Conservation (phyloP, 495 filamentous ascomycete genomes). For the Bryoglossum gracile region DNA sequence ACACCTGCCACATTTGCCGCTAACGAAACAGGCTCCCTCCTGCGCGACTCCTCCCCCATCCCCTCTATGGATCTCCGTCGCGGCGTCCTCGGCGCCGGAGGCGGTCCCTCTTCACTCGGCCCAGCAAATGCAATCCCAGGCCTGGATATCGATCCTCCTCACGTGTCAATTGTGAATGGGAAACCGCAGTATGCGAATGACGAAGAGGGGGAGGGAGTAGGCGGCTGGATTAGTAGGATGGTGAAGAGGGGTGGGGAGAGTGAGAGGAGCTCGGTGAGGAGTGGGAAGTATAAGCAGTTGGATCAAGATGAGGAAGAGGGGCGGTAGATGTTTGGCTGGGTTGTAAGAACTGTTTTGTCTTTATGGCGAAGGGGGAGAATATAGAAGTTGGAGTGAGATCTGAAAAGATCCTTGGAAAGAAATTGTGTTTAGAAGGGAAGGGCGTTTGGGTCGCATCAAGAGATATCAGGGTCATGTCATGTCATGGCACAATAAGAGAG, state of each 20-base stretch:
- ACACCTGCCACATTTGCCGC: slow-evolving; percentile 59
- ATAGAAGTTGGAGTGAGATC: neutral
- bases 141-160: slow-evolving; percentile 65
- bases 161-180: slow-evolving; percentile 38
- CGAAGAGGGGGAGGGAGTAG: slow-evolving; percentile 35
- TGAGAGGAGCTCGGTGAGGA: slow-evolving; percentile 28
- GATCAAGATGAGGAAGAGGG: slow-evolving; percentile 53
- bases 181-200: slow-evolving; percentile 35
- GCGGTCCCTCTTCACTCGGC: slow-evolving; percentile 22
- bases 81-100: slow-evolving; percentile 9
- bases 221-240: slow-evolving; percentile 43
- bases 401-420: too few relatives aligned
- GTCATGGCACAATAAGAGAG: too few relatives aligned
- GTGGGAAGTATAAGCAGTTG: slow-evolving; percentile 56
- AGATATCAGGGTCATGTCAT: too few relatives aligned
- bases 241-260: slow-evolving; percentile 42
- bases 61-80: slow-evolving; percentile 68
- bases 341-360: too few relatives aligned
- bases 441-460: too few relatives aligned
- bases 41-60: slow-evolving; percentile 65
- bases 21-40: slow-evolving; percentile 72
- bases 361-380: neutral
- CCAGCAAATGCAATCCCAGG: slow-evolving; percentile 51
- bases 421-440: too few relatives aligned
- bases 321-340: neutral